phyloP scores from a whole-genome alignment of 2,329 filamentous ascomycete genomes.

The Cadophora luteo-olivacea region DNA sequence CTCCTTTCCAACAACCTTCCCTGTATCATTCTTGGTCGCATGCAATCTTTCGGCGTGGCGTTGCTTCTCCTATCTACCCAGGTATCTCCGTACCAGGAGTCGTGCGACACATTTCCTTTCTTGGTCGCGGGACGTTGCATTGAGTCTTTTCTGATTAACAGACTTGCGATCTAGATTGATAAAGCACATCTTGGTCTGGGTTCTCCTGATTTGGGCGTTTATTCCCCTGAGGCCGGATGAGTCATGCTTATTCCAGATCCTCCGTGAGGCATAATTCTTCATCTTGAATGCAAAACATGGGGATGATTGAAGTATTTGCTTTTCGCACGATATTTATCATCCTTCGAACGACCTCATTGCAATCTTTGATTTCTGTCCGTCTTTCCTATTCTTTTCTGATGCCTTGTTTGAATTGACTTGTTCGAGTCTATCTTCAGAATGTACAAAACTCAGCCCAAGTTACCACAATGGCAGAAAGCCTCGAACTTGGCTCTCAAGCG shows the following conservation, averaged over 20 bases:
- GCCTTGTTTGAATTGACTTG: neutral
- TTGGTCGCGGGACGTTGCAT: neutral
- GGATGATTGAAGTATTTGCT: neutral
- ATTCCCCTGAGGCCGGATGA: too few relatives aligned
- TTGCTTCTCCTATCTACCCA: neutral
- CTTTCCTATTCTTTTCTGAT: neutral
- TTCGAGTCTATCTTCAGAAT: neutral
- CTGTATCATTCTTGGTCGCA: neutral
- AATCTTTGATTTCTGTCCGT: neutral
- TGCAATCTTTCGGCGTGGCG: neutral
- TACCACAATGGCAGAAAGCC: slow-evolving; percentile 22
- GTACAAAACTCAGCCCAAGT: slow-evolving; percentile 18
- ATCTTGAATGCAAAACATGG: neutral
- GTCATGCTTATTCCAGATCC: too few relatives aligned
- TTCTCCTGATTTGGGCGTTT: neutral
- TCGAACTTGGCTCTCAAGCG: neutral
- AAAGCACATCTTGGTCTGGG: neutral
- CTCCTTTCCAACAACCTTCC: neutral
- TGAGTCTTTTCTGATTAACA: neutral
- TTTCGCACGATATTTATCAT: neutral
- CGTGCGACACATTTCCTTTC: slow-evolving; percentile 15
- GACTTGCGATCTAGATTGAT: neutral
- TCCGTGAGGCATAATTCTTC: too few relatives aligned
- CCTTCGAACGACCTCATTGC: neutral
- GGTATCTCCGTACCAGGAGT: neutral